Evolutionary conservation across 345 rosid genomes (phyloP).

Genomic region (Eucalyptus caleyi): DNA sequence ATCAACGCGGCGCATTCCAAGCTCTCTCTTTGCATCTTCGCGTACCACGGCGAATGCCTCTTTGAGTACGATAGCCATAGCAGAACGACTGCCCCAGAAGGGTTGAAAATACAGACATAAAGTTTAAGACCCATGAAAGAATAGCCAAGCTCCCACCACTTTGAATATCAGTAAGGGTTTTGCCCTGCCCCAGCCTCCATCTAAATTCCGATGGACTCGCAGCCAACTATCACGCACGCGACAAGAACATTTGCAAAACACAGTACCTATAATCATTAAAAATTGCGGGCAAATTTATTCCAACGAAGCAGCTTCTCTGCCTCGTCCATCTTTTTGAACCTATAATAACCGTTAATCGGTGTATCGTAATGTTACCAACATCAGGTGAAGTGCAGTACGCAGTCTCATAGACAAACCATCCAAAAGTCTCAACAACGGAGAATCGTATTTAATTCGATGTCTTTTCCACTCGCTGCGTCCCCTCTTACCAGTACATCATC

Average conservation of each 20-base stretch:
- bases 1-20: conserved; percentile 93
- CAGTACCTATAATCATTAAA: not conserved
- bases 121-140: not conserved
- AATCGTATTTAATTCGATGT: not conserved
- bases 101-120: not conserved
- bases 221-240: conserved; percentile 30
- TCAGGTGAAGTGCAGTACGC: not conserved
- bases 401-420: not conserved
- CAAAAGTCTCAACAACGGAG: not conserved
- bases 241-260: not conserved
- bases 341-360: not conserved
- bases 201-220: conserved; percentile 65
- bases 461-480: not conserved
- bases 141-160: conserved; percentile 31
- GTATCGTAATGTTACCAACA: not conserved
- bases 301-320: not conserved
- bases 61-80: not conserved
- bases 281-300: not conserved
- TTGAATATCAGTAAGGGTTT: conserved; percentile 69
- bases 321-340: not conserved
- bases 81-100: not conserved
- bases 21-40: conserved; percentile 81
- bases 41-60: conserved; percentile 85
- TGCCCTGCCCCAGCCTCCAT: conserved; percentile 46
- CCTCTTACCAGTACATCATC: not conserved